Percentiles rank a stretch among this genome's conserved stretches.
Evolutionary conservation across 2,329 filamentous ascomycete species (phyloP).

Genomic region (Chrysoporthe cubensis): DNA sequence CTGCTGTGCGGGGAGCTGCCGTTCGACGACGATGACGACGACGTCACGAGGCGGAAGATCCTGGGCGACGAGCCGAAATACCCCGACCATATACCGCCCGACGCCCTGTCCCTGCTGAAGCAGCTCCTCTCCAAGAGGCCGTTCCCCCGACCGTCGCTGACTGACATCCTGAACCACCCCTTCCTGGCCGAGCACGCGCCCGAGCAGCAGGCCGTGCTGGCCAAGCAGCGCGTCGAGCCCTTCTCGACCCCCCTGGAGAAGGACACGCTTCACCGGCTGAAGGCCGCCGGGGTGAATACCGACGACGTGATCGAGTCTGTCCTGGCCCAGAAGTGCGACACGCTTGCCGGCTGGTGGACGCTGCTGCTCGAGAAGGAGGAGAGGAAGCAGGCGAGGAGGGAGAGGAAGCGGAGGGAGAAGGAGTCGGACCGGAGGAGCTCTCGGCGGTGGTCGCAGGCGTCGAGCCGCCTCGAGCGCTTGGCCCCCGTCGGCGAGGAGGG

Average conservation of each 20-base stretch:
- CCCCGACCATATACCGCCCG: conserved; percentile 76
- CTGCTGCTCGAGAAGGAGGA: conserved; percentile 92
- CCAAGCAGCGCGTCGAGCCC: conserved; percentile 76
- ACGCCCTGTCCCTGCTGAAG: conserved; percentile 77
- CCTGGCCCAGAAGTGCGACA: conserved; percentile 84
- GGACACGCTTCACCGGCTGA: conserved; percentile 89
- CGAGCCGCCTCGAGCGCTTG: conserved; percentile 80
- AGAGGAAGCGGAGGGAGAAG: conserved; percentile 80
- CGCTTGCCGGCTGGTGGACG: conserved; percentile 94
- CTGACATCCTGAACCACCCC: conserved; percentile 84
- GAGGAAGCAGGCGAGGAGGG: conserved; percentile 78
- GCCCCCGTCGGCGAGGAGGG: conserved; percentile 82
- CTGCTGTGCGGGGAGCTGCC: conserved; percentile 84
- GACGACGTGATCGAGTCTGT: conserved; percentile 96
- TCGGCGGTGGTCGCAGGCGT: conserved; percentile 84
- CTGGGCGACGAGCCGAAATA: conserved; percentile 84
- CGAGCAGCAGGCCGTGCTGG: conserved; percentile 86
- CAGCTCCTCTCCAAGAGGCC: conserved; percentile 88
- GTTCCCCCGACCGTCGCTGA: conserved; percentile 76
- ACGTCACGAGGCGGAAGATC: conserved; percentile 81
- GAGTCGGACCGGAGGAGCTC: conserved; percentile 81
- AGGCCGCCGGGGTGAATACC: conserved; percentile 89
- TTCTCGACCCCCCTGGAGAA: conserved; percentile 89
- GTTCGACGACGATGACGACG: conserved; percentile 95
- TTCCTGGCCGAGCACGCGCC: conserved; percentile 88